Conservation (phyloP, 140 eudicot genomes). For the Oenanthe javanica region DNA sequence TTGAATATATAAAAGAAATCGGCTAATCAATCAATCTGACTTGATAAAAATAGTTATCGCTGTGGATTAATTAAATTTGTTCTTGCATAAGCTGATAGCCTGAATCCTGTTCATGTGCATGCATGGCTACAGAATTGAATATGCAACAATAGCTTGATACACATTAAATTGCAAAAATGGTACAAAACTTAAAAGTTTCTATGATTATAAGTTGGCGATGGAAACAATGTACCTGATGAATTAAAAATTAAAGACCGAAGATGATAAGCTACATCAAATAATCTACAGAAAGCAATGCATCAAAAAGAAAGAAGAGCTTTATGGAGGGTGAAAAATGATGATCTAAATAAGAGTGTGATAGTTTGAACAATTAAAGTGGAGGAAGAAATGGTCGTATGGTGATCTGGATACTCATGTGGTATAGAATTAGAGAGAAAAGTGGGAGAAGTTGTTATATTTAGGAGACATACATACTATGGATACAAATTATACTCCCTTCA, state of each 20-base stretch:
- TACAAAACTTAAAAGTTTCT: neutral
- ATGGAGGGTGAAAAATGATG: neutral
- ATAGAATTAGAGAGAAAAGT: neutral
- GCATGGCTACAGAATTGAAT: too few relatives aligned
- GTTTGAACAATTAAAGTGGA: neutral
- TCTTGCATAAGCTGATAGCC: too few relatives aligned
- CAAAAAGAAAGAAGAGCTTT: neutral
- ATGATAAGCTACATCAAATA: neutral
- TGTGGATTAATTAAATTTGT: too few relatives aligned
- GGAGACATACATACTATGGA: neutral
- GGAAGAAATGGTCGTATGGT: slow-evolving; percentile 11
- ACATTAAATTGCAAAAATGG: neutral
- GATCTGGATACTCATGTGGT: slow-evolving; percentile 1
- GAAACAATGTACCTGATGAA: neutral
- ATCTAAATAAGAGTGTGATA: slow-evolving; percentile 1
- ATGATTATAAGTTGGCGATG: neutral
- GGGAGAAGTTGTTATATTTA: neutral
- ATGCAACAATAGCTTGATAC: too few relatives aligned
- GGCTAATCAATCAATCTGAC: neutral
- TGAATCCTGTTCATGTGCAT: too few relatives aligned
- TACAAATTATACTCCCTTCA: neutral
- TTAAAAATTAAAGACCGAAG: neutral
- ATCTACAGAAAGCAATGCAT: neutral
- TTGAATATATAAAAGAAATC: neutral
- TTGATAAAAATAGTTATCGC: too few relatives aligned